Evolutionary conservation across 768 basidiomycete genomes (phyloP).

Genomic region (Termitomyces sp.): DNA sequence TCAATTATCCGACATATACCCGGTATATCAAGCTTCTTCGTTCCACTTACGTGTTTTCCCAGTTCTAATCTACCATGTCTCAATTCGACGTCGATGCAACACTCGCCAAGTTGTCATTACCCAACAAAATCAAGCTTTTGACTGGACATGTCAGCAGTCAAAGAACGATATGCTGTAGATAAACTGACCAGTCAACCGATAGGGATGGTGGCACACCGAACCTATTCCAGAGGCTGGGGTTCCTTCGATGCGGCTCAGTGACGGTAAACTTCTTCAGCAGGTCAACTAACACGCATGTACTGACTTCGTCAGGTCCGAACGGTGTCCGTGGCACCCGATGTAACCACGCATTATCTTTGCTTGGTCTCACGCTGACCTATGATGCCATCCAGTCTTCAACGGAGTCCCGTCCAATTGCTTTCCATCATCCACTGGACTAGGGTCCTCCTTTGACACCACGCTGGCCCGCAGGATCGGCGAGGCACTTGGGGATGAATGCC

Average conservation of each 20-base stretch:
- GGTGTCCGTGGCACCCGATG: slow-evolving; percentile 43
- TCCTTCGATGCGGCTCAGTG: slow-evolving; percentile 39
- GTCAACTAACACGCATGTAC: background rate
- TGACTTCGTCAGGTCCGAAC: slow-evolving; percentile 33
- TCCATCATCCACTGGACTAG: slow-evolving; percentile 51
- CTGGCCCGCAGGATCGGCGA: slow-evolving; percentile 41
- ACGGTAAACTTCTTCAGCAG: slow-evolving; percentile 25
- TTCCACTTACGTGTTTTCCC: background rate
- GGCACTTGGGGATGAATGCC: slow-evolving; percentile 47
- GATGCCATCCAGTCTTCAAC: slow-evolving; percentile 38
- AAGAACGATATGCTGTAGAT: background rate
- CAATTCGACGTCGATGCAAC: slow-evolving; percentile 30
- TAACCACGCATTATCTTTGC: slow-evolving; percentile 20
- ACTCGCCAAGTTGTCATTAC: slow-evolving; percentile 29
- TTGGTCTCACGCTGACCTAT: slow-evolving; percentile 30
- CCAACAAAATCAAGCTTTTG: slow-evolving; percentile 40
- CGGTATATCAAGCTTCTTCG: slow-evolving; percentile 11
- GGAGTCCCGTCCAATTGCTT: slow-evolving; percentile 52
- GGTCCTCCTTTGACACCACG: slow-evolving; percentile 49
- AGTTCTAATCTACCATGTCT: slow-evolving; percentile 13
- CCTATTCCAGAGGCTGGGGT: slow-evolving; percentile 33
- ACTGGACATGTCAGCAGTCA: slow-evolving; percentile 28
- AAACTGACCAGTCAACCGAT: background rate
- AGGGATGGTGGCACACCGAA: slow-evolving; percentile 47
- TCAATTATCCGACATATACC: slow-evolving; percentile 17